These are phyloP conservation scores for Salix brachista DNA, from an alignment of 345 rosid species.

Conservation along the genomic window DNA sequence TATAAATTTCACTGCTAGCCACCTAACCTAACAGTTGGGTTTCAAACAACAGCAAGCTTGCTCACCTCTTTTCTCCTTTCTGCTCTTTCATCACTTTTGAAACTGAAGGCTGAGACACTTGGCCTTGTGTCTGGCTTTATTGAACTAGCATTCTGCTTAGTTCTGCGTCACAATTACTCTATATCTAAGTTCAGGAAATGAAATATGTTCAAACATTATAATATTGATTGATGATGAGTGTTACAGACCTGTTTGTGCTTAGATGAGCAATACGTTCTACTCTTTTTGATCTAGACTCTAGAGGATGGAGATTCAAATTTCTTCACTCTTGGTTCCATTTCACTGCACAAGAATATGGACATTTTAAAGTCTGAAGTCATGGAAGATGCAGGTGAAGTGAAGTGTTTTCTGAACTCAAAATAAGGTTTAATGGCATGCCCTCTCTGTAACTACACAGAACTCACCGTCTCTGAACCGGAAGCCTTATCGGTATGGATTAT, in stretches of 20 bases:
- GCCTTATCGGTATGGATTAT: background rate
- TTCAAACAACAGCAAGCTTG: conserved; percentile 6
- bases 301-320: conserved; percentile 41
- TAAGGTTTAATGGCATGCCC: too few relatives aligned
- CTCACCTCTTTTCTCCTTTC: conserved; percentile 80
- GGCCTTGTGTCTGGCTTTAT: conserved; percentile 43
- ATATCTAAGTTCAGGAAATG: conserved; percentile 1
- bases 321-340: conserved; percentile 37
- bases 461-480: background rate
- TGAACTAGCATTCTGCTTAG: conserved; percentile 32
- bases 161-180: conserved; percentile 33
- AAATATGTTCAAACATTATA: background rate
- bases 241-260: conserved; percentile 43
- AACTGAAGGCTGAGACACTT: conserved; percentile 39
- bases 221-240: conserved; percentile 7
- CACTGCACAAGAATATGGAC: conserved; percentile 33
- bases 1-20: background rate
- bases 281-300: conserved; percentile 31
- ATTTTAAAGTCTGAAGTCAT: background rate
- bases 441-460: background rate
- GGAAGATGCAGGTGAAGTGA: conserved; percentile 1
- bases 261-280: conserved; percentile 34
- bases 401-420: too few relatives aligned
- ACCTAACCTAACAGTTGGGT: background rate
- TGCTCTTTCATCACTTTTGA: conserved; percentile 68